A percentile compares a stretch with the other conserved stretches of the same genome.
These are phyloP conservation scores for Dimocarpus longan DNA, from an alignment of 345 rosid species.

Conservation along the genomic window DNA sequence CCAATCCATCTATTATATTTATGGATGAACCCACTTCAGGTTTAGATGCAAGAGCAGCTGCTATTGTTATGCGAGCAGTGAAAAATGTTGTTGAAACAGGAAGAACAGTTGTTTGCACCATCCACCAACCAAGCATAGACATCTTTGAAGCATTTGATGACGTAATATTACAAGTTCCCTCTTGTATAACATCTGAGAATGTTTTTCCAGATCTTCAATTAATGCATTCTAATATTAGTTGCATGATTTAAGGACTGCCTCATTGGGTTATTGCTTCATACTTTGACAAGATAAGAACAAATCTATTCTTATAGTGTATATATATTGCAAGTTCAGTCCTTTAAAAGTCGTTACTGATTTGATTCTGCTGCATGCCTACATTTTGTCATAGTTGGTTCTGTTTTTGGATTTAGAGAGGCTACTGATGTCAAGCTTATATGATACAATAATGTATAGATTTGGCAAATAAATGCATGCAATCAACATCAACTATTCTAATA, in stretches of 20 bases:
- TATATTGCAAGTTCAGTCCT: too few relatives aligned
- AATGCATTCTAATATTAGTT: not conserved
- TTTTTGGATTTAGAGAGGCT: not conserved
- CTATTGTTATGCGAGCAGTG: conserved; percentile 58
- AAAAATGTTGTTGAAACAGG: conserved; percentile 51
- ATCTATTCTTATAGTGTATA: not conserved
- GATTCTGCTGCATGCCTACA: not conserved
- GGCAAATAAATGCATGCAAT: not conserved
- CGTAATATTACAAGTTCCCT: too few relatives aligned
- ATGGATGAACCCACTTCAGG: conserved; percentile 63
- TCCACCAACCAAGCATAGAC: conserved; percentile 58
- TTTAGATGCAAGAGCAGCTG: conserved; percentile 59
- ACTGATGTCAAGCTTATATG: not conserved
- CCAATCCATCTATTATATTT: conserved; percentile 56
- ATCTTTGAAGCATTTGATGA: conserved; percentile 46
- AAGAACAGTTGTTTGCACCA: conserved; percentile 56
- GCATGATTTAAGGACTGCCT: not conserved
- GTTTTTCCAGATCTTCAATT: not conserved
- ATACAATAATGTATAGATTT: not conserved
- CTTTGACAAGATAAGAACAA: not conserved
- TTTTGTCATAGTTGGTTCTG: not conserved
- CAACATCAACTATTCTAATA: not conserved
- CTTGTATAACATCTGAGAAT: not conserved
- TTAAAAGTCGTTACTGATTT: not conserved
- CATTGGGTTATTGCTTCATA: not conserved